Conservation (phyloP, 345 rosid species). For the Eucalyptus lansdowneana region DNA sequence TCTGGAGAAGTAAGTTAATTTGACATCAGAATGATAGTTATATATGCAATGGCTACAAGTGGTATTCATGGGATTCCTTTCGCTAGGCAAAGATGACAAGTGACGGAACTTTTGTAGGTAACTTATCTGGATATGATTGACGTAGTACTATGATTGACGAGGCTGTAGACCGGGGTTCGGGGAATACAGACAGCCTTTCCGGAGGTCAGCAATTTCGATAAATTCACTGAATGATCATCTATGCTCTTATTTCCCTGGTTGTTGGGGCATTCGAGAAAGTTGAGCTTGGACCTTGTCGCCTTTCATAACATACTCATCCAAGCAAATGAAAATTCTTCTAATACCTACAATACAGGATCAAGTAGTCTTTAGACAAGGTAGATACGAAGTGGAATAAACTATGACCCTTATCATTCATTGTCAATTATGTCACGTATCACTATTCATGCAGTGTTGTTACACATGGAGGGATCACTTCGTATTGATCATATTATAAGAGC, state of each 20-base stretch:
- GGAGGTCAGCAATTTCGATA: constrained; percentile 5
- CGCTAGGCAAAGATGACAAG: constrained; percentile 35
- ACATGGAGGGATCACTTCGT: neutral
- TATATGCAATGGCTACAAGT: neutral
- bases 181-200: constrained; percentile 18
- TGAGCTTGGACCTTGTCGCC: neutral
- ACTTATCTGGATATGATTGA: constrained; percentile 29
- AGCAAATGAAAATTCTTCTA: neutral
- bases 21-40: neutral
- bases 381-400: neutral
- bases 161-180: constrained; percentile 54
- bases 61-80: neutral
- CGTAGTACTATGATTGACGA: constrained; percentile 62
- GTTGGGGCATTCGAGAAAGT: neutral
- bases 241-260: neutral
- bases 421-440: neutral
- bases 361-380: neutral
- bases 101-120: constrained; percentile 9
- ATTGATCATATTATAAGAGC: neutral
- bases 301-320: neutral
- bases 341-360: neutral
- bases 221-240: constrained; percentile 17
- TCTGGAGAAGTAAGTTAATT: constrained; percentile 52
- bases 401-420: neutral
- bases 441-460: neutral